These are phyloP conservation scores for Anastatica hierochuntica DNA, from an alignment of 345 rosid genomes.

Conservation along the genomic window DNA sequence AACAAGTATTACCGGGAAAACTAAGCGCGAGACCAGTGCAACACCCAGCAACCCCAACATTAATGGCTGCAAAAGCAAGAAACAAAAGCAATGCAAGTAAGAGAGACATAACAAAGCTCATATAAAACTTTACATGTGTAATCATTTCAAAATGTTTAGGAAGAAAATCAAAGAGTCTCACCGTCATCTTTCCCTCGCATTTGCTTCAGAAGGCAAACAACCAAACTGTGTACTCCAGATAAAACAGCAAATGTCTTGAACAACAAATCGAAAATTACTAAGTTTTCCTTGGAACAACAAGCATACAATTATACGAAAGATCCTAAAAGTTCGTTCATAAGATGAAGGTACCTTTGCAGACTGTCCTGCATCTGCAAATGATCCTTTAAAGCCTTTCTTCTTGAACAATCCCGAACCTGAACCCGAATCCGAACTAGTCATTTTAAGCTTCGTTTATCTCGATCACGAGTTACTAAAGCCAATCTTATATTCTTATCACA, in stretches of 20 bases:
- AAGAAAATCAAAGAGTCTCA: no score
- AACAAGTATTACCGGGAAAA: slow-evolving; percentile 50
- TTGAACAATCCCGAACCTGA: slow-evolving; percentile 77
- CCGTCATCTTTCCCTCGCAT: slow-evolving; percentile 94
- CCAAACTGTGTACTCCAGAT: slow-evolving; percentile 32
- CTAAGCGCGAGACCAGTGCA: slow-evolving; percentile 85
- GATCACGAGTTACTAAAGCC: no score
- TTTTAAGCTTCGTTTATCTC: no score
- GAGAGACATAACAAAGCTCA: background rate
- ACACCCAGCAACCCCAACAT: slow-evolving; percentile 91
- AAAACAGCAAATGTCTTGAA: slow-evolving; percentile 35
- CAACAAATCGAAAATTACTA: slow-evolving; percentile 25
- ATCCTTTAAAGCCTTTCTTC: slow-evolving; percentile 75
- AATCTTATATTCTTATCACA: slow-evolving; percentile 14
- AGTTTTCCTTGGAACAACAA: background rate
- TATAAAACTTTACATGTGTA: background rate
- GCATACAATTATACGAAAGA: background rate
- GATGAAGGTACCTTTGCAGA: slow-evolving; percentile 75
- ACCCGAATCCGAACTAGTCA: slow-evolving; percentile 13
- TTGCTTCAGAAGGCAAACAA: slow-evolving; percentile 57
- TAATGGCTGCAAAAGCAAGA: slow-evolving; percentile 45
- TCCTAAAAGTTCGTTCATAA: background rate
- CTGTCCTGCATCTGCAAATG: slow-evolving; percentile 72
- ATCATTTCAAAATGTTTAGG: background rate
- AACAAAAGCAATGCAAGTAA: background rate